A percentile compares a stretch with the other conserved stretches of the same genome.
Evolutionary conservation across 78 protist genomes (phyloP).

Genomic region (Paratrimastix pyriformis): DNA sequence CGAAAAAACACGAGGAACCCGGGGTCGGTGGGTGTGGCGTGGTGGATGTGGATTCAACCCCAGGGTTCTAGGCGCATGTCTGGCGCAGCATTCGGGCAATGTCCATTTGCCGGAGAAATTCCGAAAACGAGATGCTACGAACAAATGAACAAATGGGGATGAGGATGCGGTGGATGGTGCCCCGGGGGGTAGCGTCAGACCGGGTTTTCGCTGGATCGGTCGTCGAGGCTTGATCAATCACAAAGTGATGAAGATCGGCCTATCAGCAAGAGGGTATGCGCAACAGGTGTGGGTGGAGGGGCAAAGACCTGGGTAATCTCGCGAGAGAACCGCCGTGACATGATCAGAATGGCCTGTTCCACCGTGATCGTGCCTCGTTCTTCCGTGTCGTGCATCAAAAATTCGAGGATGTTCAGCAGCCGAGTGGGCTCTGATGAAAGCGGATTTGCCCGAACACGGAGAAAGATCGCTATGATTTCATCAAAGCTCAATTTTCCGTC

Average conservation of each 20-base stretch:
- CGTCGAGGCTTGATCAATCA: not conserved
- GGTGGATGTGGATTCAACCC: too few relatives aligned
- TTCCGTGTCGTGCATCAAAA: constrained; percentile 16
- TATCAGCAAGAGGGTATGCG: not conserved
- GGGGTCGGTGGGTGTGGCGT: too few relatives aligned
- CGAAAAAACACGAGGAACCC: too few relatives aligned
- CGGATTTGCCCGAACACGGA: constrained; percentile 6
- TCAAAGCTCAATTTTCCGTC: not conserved
- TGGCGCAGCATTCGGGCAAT: constrained; percentile 5
- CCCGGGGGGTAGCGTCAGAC: too few relatives aligned
- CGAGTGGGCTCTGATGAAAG: constrained; percentile 14
- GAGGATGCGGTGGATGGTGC: too few relatives aligned
- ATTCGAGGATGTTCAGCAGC: not conserved
- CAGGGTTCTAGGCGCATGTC: too few relatives aligned
- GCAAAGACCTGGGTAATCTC: not conserved
- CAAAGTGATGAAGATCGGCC: constrained; percentile 17
- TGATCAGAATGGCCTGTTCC: not conserved
- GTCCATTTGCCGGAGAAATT: not conserved
- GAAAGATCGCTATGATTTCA: not conserved
- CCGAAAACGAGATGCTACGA: not conserved
- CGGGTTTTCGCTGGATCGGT: constrained; percentile 14
- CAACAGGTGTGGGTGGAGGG: not conserved
- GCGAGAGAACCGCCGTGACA: constrained; percentile 8
- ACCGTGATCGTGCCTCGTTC: not conserved
- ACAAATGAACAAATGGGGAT: not conserved